Evolutionary conservation across 2,329 filamentous ascomycete genomes (phyloP), one percentile per base, ranked within the genome.

Genomic region (Fusarium hainanense): DNA sequence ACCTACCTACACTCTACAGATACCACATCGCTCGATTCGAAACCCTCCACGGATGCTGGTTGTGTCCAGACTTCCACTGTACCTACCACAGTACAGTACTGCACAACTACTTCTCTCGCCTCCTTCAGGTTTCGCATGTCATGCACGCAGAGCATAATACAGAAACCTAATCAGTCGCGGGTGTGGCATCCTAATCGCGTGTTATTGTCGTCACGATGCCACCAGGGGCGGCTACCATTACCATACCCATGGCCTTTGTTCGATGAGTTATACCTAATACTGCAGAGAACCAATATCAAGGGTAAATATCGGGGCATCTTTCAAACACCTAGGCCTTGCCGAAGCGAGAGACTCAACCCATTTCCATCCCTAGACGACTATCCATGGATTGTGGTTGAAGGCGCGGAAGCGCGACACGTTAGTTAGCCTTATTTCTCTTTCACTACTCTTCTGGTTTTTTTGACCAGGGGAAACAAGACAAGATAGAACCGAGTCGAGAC

Each of bases 71-170:
- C 51, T 47, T 63, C 30, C 59, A 51, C 23, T 27, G 48, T 51
- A 34, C 20, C 46, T 20, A 48, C 46, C 20, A 37, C 18, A n/a
- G 34, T 21, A 20, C n/a, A 14, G 25, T 51, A 37, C 34, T 37
- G 34, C 34, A 37, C 6, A 37, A 18, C 9, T 37, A 18, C 32
- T 28, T 40, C 54, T 58, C 63, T 56, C 65, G 49, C 58, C 60
- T 68, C 64, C 73, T 74, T 69, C 73, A 70, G 67, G 65, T 74
- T 75, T 74, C 58, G 70, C 70, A 75, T 74, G 68, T 62, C 66
- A 50, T 34, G 47, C 46, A 30, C 20, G n/a, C 44, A 63, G 49
- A 58, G 64, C 63, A 68, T 70, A 61, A 64, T 44, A 57, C 66
- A 66, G 64, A 71, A 75, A 74, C 73, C 66, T 74, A 75, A 75